phyloP scores from a whole-genome alignment of 1,139 yeast genomes.

The Petasospora fabianii region DNA sequence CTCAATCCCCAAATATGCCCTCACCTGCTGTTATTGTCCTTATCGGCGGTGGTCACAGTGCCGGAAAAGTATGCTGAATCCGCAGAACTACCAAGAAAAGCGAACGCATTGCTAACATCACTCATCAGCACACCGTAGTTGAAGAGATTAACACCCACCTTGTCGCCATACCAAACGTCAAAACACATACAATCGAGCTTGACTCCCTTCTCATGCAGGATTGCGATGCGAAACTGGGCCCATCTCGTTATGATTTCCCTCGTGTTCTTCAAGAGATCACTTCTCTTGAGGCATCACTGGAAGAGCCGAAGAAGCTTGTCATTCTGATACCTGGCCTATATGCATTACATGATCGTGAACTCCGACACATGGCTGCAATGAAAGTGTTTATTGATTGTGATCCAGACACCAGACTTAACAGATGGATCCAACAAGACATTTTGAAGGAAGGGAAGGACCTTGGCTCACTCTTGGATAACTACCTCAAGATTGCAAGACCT shows the following conservation, averaged over 20 bases:
- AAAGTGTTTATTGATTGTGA: slow-evolving; percentile 83
- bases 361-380: slow-evolving; percentile 59
- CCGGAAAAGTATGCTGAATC: slow-evolving; percentile 44
- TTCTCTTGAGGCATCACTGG: slow-evolving; percentile 7
- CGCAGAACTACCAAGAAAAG: neutral
- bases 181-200: slow-evolving; percentile 39
- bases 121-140: slow-evolving; percentile 20
- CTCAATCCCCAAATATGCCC: neutral
- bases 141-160: slow-evolving; percentile 15
- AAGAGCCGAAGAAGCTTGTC: slow-evolving; percentile 29
- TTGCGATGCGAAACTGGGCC: slow-evolving; percentile 2
- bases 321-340: slow-evolving; percentile 74
- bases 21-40: slow-evolving; percentile 31
- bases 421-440: slow-evolving; percentile 60
- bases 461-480: slow-evolving; percentile 51
- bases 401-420: slow-evolving; percentile 74
- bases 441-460: slow-evolving; percentile 32
- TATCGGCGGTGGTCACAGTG: slow-evolving; percentile 74
- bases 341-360: slow-evolving; percentile 62
- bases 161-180: slow-evolving; percentile 27
- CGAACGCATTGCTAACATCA: too few relatives aligned
- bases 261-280: slow-evolving; percentile 28
- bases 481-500: slow-evolving; percentile 63
- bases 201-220: slow-evolving; percentile 26
- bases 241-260: slow-evolving; percentile 36